Evolutionary conservation across 441 rosid species (phyloP).

Genomic region (Euphorbia celastroides): DNA sequence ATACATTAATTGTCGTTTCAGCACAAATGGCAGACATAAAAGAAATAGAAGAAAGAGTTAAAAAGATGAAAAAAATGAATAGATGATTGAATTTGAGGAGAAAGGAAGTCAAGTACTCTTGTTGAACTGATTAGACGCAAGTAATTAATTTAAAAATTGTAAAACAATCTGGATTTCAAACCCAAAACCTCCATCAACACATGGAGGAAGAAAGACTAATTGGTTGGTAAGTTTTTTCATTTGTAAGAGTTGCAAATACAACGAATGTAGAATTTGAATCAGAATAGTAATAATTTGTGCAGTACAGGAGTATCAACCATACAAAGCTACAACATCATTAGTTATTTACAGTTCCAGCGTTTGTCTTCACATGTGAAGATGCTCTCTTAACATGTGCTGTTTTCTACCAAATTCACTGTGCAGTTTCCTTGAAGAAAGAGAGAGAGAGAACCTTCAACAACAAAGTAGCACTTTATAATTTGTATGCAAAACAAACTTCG

Average conservation of each 20-base stretch:
- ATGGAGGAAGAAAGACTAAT: too few species aligned
- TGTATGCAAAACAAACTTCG: slow-evolving; percentile 94
- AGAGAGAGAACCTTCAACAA: slow-evolving; percentile 51
- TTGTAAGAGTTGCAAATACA: neutral
- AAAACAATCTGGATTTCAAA: too few species aligned
- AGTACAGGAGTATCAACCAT: slow-evolving; percentile 17
- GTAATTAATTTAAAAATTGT: too few species aligned
- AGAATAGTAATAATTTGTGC: neutral
- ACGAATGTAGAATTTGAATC: neutral
- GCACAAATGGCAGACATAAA: too few species aligned
- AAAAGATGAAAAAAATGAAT: too few species aligned
- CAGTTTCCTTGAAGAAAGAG: slow-evolving; percentile 20
- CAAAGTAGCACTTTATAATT: slow-evolving; percentile 95
- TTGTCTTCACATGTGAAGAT: slow-evolving; percentile 3
- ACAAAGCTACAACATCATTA: slow-evolving; percentile 12
- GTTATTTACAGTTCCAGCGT: slow-evolving; percentile 23
- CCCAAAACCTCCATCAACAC: too few species aligned
- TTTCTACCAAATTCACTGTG: slow-evolving; percentile 12
- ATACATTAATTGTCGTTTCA: too few species aligned
- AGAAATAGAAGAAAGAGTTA: too few species aligned
- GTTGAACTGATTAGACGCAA: too few species aligned
- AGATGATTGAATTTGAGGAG: too few species aligned
- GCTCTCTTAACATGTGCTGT: neutral
- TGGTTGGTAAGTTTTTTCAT: too few species aligned
- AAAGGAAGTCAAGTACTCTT: too few species aligned